Evolutionary conservation across 345 rosid genomes (phyloP).

Genomic region (Arabidopsis suecica): DNA sequence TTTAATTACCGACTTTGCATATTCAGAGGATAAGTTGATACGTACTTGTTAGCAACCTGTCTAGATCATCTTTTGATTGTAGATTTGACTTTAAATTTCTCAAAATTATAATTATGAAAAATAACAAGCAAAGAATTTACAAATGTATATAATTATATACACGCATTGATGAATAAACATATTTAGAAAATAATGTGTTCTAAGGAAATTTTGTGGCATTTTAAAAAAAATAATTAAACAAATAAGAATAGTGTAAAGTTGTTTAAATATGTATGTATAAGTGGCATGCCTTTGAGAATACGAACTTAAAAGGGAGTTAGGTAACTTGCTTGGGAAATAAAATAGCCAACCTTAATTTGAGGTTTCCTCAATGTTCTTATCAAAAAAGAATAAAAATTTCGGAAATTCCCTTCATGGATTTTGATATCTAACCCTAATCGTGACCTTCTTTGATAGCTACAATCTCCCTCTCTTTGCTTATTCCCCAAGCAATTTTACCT

Average conservation of each 20-base stretch:
- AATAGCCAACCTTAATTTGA: conserved; percentile 35
- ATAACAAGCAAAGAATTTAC: neutral
- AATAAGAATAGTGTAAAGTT: neutral
- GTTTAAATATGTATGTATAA: conserved; percentile 1
- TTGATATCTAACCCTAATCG: conserved; percentile 45
- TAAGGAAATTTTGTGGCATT: neutral
- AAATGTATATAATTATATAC: neutral
- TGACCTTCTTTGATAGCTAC: conserved; percentile 49
- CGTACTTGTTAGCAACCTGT: conserved; percentile 38
- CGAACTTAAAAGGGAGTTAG: conserved; percentile 40
- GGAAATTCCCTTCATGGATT: conserved; percentile 39
- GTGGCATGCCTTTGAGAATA: conserved; percentile 47
- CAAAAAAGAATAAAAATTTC: neutral
- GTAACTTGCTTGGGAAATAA: conserved; percentile 46
- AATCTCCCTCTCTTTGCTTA: conserved; percentile 40
- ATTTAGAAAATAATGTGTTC: neutral
- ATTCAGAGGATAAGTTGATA: conserved; percentile 20
- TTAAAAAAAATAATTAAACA: neutral
- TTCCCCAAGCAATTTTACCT: conserved; percentile 40
- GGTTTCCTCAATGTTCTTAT: conserved; percentile 19
- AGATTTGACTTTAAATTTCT: neutral
- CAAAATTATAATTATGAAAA: conserved; percentile 16
- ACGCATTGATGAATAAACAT: neutral
- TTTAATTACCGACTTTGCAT: conserved; percentile 28
- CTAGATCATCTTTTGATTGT: conserved; percentile 28